phyloP scores from a whole-genome alignment of 106 monocot species.

The Dendrobium huoshanense region DNA sequence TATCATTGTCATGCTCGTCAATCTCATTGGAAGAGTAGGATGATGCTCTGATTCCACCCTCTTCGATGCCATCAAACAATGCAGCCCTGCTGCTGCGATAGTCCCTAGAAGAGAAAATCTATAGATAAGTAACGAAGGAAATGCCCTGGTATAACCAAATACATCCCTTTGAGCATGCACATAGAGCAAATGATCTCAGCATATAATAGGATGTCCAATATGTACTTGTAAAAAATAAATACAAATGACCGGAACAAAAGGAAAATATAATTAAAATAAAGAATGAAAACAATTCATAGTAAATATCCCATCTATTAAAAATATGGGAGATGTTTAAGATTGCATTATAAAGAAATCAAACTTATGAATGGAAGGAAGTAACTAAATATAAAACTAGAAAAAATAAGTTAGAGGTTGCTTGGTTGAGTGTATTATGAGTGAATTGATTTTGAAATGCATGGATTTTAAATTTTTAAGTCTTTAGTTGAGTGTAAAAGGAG shows the following conservation, averaged over 20 bases:
- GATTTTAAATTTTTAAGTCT: too few species aligned
- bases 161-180: not conserved
- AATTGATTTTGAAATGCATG: too few species aligned
- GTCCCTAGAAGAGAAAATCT: conserved; percentile 22
- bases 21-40: conserved; percentile 44
- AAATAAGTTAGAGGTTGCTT: too few species aligned
- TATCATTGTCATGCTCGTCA: conserved; percentile 46
- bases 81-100: conserved; percentile 39
- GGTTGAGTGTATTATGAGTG: too few species aligned
- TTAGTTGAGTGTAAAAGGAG: too few species aligned
- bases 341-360: not conserved
- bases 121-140: not conserved
- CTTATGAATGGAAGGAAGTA: not conserved
- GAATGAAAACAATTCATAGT: not conserved
- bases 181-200: not conserved
- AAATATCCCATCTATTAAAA: not conserved
- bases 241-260: not conserved
- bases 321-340: not conserved
- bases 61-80: conserved; percentile 57
- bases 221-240: not conserved
- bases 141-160: not conserved
- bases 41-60: conserved; percentile 38
- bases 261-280: not conserved
- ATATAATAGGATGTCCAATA: not conserved
- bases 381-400: too few species aligned